Percentiles rank a stretch among this genome's conserved stretches.
Evolutionary conservation across 805 yeast species (phyloP).

Genomic region (Wickerhamiella vanderwaltii): DNA sequence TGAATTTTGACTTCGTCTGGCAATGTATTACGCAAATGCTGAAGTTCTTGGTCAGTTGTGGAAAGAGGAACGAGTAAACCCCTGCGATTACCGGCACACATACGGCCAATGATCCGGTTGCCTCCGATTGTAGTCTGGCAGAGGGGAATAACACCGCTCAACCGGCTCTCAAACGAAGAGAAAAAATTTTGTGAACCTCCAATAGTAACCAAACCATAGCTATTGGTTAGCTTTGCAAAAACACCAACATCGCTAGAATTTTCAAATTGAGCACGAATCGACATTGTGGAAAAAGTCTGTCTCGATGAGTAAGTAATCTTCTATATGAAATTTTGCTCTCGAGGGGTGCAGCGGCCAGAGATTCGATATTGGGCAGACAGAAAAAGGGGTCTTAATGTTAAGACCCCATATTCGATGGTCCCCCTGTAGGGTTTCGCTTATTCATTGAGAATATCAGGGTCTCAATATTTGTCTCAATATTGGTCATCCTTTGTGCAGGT

Average conservation of each 20-base stretch:
- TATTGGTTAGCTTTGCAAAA: slow-evolving; percentile 67
- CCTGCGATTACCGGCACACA: slow-evolving; percentile 97
- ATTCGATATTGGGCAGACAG: background rate
- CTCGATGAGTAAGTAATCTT: background rate
- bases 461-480: no score
- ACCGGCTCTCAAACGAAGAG: slow-evolving; percentile 94
- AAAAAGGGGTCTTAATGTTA: background rate
- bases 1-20: slow-evolving; percentile 94
- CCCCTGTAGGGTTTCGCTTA: no score
- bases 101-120: slow-evolving; percentile 92
- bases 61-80: slow-evolving; percentile 95
- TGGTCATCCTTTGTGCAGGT: no score
- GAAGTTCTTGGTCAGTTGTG: slow-evolving; percentile 95
- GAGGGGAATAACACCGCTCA: slow-evolving; percentile 92
- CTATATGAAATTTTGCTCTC: background rate
- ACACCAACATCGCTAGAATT: slow-evolving; percentile 26
- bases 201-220: slow-evolving; percentile 90
- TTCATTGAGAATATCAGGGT: no score
- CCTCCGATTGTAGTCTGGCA: slow-evolving; percentile 98
- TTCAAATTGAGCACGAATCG: slow-evolving; percentile 25
- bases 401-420: no score
- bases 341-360: background rate
- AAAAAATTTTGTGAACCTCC: slow-evolving; percentile 80
- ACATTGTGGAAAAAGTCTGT: slow-evolving; percentile 16
- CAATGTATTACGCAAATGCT: slow-evolving; percentile 90